Conservation (phyloP, 2,329 filamentous ascomycete species). For the Phialophora chinensis region DNA sequence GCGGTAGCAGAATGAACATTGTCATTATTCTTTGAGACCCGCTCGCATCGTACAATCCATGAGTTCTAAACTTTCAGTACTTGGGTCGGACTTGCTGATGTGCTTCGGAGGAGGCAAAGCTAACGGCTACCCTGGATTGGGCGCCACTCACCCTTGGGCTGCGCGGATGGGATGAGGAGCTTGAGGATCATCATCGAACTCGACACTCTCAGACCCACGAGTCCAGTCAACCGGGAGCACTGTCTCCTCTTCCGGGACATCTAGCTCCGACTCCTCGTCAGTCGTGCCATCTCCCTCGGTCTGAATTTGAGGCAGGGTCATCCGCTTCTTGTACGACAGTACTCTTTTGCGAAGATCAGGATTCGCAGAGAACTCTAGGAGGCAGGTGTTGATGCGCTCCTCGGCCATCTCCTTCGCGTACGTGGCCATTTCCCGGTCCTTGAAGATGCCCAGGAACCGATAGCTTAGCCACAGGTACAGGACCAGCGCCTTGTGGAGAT, state of each 20-base stretch:
- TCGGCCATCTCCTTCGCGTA: slow-evolving; percentile 81
- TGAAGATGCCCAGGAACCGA: slow-evolving; percentile 81
- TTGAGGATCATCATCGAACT: slow-evolving; percentile 20
- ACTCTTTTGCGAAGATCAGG: slow-evolving; percentile 31
- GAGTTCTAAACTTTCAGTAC: neutral
- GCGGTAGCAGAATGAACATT: slow-evolving; percentile 12
- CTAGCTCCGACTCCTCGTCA: slow-evolving; percentile 4
- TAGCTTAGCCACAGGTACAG: slow-evolving; percentile 94
- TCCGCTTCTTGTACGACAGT: slow-evolving; percentile 28
- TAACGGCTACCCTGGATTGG: neutral
- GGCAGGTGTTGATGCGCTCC: slow-evolving; percentile 70
- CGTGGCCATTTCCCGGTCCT: slow-evolving; percentile 74
- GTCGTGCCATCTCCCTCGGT: slow-evolving; percentile 9
- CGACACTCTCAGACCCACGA: slow-evolving; percentile 13
- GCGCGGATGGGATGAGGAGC: slow-evolving; percentile 6
- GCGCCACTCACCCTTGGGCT: slow-evolving; percentile 15
- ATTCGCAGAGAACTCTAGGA: slow-evolving; percentile 62
- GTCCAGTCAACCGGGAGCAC: slow-evolving; percentile 28
- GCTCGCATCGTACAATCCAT: neutral
- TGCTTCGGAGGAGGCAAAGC: neutral
- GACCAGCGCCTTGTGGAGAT: slow-evolving; percentile 79
- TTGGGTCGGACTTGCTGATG: neutral
- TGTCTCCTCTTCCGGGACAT: slow-evolving; percentile 14
- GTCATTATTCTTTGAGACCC: neutral
- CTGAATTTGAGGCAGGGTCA: slow-evolving; percentile 17